Percentiles rank a stretch among this genome's conserved stretches.
phyloP scores from a whole-genome alignment of 371 early-diverging fungal genomes.

The Choanephora cucurbitarum region DNA sequence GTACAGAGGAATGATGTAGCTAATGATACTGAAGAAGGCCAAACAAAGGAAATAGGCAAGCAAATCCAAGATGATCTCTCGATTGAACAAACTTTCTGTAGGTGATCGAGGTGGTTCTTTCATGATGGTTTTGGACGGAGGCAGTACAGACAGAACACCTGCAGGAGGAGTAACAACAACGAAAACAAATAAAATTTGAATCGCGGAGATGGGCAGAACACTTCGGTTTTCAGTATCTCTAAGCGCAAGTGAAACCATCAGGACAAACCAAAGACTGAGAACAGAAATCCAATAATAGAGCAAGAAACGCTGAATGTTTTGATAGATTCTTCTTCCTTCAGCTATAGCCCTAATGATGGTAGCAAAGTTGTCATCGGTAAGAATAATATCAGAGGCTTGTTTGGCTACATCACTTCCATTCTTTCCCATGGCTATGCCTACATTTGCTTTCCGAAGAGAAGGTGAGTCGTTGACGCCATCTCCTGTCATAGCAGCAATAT shows the following conservation, averaged over 20 bases:
- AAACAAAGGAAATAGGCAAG: conserved; percentile 41
- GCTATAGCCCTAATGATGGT: conserved; percentile 95
- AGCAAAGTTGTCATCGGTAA: conserved; percentile 97
- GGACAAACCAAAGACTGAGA: conserved; percentile 42
- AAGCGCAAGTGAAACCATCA: conserved; percentile 65
- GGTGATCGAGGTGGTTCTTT: conserved; percentile 73
- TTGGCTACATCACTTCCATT: conserved; percentile 98
- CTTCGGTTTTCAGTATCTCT: conserved; percentile 77
- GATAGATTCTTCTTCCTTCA: conserved; percentile 96
- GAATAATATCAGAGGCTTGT: conserved; percentile 96
- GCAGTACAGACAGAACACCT: conserved; percentile 77
- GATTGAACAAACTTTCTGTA: conserved; percentile 59
- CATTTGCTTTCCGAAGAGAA: conserved; percentile 96
- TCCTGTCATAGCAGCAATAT: conserved; percentile 97
- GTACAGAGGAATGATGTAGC: conserved; percentile 60
- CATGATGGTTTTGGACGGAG: conserved; percentile 79
- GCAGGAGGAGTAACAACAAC: conserved; percentile 68
- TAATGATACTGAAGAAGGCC: conserved; percentile 54
- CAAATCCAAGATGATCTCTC: conserved; percentile 28
- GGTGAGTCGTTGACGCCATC: conserved; percentile 99
- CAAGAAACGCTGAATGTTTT: conserved; percentile 98
- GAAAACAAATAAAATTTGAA: conserved; percentile 33
- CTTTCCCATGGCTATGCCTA: conserved; percentile 98
- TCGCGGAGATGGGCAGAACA: conserved; percentile 47
- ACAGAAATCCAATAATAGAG: conserved; percentile 71